phyloP scores from a whole-genome alignment of 2,329 filamentous ascomycete species.

The Aspergillus brunneoviolaceus region DNA sequence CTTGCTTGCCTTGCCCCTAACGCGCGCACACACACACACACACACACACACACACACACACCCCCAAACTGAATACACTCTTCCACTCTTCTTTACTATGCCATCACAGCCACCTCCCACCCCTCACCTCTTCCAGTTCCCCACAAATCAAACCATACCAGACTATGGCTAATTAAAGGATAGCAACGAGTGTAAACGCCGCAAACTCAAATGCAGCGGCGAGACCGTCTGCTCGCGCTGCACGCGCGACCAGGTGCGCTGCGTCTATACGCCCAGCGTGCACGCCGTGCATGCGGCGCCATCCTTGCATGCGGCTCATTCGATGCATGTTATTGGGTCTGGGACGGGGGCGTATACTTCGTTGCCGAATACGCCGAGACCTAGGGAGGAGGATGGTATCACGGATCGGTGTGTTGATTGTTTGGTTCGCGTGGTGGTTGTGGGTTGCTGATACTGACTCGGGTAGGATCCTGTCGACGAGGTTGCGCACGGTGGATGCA shows the following conservation, averaged over 20 bases:
- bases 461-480: not conserved
- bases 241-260: conserved; percentile 59
- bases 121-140: not conserved
- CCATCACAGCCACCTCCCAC: not conserved
- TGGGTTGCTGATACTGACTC: not conserved
- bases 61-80: too few species aligned
- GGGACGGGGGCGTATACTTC: not conserved
- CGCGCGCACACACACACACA: too few species aligned
- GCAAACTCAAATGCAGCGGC: conserved; percentile 74
- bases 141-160: not conserved
- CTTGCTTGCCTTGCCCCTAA: too few species aligned
- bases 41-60: too few species aligned
- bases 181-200: conserved; percentile 72
- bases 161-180: not conserved
- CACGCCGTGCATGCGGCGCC: not conserved
- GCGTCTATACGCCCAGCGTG: conserved; percentile 66
- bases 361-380: not conserved
- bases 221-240: conserved; percentile 67
- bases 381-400: not conserved
- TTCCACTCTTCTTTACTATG: too few species aligned
- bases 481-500: too few species aligned
- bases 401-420: not conserved
- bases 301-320: too few species aligned
- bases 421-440: not conserved
- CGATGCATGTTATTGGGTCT: not conserved